Conservation (phyloP, 106 monocot species). For the Triglochin maritima region DNA sequence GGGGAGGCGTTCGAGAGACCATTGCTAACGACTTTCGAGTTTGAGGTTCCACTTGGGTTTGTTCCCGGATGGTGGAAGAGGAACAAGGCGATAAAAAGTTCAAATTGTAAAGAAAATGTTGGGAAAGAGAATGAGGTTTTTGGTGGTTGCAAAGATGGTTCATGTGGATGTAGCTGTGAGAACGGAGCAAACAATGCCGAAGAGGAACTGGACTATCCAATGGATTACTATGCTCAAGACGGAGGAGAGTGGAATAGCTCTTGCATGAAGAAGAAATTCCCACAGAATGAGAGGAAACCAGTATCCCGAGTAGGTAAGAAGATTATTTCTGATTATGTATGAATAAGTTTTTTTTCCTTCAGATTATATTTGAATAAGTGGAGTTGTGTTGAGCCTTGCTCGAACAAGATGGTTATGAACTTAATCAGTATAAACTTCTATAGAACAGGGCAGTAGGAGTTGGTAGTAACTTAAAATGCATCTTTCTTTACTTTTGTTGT, state of each 20-base stretch:
- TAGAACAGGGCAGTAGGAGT: too few relatives aligned
- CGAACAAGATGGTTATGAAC: too few relatives aligned
- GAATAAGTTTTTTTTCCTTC: not conserved
- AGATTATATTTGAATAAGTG: not conserved
- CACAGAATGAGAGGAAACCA: not conserved
- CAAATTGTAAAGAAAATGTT: not conserved
- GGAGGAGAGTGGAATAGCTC: constrained; percentile 95
- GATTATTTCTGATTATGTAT: not conserved
- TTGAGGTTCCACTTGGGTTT: constrained; percentile 75
- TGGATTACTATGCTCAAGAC: constrained; percentile 99
- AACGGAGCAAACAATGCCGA: constrained; percentile 12
- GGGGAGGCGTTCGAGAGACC: constrained; percentile 89
- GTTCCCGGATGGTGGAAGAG: constrained; percentile 94
- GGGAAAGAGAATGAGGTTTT: not conserved
- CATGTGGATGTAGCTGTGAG: constrained; percentile 14
- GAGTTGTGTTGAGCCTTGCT: too few relatives aligned
- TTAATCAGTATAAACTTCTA: too few relatives aligned
- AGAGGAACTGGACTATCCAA: constrained; percentile 69
- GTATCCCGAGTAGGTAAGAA: not conserved
- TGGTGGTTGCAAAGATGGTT: constrained; percentile 3
- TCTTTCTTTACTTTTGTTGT: too few relatives aligned
- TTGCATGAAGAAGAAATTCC: constrained; percentile 21
- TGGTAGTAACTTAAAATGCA: too few relatives aligned
- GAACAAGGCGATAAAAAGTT: not conserved
- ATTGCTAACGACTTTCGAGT: constrained; percentile 80